A percentile compares a stretch with the other conserved stretches of the same genome.
Evolutionary conservation across 2,329 filamentous ascomycete species (phyloP).

Genomic region (Knufia fluminis): DNA sequence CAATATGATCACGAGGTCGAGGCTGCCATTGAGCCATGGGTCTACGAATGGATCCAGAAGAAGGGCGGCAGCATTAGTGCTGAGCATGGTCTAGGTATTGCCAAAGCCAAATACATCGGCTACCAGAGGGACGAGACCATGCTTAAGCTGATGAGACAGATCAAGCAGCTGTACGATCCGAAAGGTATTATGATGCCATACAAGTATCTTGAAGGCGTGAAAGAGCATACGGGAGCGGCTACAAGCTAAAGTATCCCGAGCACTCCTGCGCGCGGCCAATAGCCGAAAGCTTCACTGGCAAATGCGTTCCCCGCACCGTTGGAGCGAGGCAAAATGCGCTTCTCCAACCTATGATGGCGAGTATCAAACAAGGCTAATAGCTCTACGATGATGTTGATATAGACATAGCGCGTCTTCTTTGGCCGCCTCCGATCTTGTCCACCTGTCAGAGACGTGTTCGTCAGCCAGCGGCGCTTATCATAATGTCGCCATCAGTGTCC

Average conservation of each 20-base stretch:
- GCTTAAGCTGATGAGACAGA: slow-evolving; percentile 84
- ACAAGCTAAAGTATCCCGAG: too few relatives aligned
- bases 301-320: background rate
- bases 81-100: slow-evolving; percentile 86
- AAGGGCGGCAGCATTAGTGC: slow-evolving; percentile 89
- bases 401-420: too few relatives aligned
- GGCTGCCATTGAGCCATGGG: slow-evolving; percentile 79
- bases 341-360: background rate
- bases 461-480: too few relatives aligned
- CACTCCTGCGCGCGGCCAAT: background rate
- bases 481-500: slow-evolving; percentile 11
- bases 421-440: too few relatives aligned
- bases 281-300: background rate
- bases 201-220: slow-evolving; percentile 61
- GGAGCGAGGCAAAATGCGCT: background rate
- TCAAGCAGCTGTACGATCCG: slow-evolving; percentile 90
- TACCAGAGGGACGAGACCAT: slow-evolving; percentile 86
- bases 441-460: too few relatives aligned
- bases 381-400: background rate
- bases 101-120: slow-evolving; percentile 91
- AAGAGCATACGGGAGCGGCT: background rate
- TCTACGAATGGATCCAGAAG: slow-evolving; percentile 93
- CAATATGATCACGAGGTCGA: slow-evolving; percentile 83
- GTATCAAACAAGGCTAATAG: background rate
- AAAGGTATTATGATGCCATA: slow-evolving; percentile 99